Evolutionary conservation across 331 rosid species (phyloP).

Genomic region (Stylosanthes scabra): DNA sequence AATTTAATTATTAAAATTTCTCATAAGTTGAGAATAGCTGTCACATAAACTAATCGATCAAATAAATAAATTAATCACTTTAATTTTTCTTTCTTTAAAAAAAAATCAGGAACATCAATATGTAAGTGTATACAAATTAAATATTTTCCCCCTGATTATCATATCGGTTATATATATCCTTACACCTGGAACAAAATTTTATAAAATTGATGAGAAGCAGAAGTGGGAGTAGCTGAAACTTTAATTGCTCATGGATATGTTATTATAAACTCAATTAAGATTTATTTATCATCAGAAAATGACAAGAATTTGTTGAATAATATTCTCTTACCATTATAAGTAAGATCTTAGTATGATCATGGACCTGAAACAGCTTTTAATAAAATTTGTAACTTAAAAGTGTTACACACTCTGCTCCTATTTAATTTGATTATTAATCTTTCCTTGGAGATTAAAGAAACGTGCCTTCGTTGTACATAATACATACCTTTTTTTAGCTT

Average conservation of each 20-base stretch:
- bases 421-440: background rate
- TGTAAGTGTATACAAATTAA: too few species aligned
- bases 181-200: slow-evolving; percentile 1
- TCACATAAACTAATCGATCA: too few species aligned
- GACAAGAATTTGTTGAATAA: slow-evolving; percentile 6
- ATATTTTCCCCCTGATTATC: background rate
- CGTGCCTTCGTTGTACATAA: slow-evolving; percentile 5
- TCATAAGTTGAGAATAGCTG: too few species aligned
- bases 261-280: slow-evolving; percentile 14
- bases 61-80: too few species aligned
- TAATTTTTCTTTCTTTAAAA: too few species aligned
- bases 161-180: background rate
- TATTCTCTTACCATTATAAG: slow-evolving; percentile 26
- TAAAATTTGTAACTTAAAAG: slow-evolving; percentile 9
- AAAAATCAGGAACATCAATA: too few species aligned
- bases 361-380: background rate
- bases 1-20: background rate
- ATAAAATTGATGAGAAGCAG: slow-evolving; percentile 14
- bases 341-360: slow-evolving; percentile 32
- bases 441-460: background rate
- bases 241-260: background rate
- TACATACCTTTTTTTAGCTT: background rate
- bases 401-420: background rate
- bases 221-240: slow-evolving; percentile 42
- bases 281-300: slow-evolving; percentile 1